These are phyloP conservation scores for Hansenula sp. DNA, from an alignment of 1,139 yeast genomes.

Conservation along the genomic window DNA sequence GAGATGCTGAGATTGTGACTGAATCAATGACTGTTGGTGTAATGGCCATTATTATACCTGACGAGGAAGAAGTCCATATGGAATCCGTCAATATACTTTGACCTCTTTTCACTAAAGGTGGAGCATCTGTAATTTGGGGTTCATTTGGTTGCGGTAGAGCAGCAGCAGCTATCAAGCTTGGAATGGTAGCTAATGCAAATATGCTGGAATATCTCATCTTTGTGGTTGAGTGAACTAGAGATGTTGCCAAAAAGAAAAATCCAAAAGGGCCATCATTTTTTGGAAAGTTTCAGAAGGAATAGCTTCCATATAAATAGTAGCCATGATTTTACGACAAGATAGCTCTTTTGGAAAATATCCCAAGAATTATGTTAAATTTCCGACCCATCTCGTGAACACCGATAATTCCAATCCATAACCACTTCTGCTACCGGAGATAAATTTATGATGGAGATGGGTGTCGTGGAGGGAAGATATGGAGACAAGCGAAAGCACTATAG, in stretches of 20 bases:
- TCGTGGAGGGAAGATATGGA: too few relatives aligned
- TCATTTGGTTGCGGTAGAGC: constrained; percentile 17
- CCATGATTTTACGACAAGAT: too few relatives aligned
- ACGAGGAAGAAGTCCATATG: constrained; percentile 34
- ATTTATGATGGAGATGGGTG: background rate
- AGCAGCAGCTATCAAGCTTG: constrained; percentile 18
- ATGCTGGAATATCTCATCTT: background rate
- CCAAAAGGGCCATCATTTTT: too few relatives aligned
- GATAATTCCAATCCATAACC: background rate
- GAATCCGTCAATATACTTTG: constrained; percentile 26
- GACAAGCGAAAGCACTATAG: too few relatives aligned
- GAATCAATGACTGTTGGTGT: constrained; percentile 38
- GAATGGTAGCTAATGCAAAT: constrained; percentile 7
- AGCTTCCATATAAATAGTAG: too few relatives aligned
- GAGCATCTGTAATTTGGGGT: constrained; percentile 19
- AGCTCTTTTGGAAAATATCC: too few relatives aligned
- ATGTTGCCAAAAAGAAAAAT: too few relatives aligned
- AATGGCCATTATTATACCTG: constrained; percentile 25
- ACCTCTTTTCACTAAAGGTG: constrained; percentile 24
- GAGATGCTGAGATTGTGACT: constrained; percentile 36
- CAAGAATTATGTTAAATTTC: too few relatives aligned
- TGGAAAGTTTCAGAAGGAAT: too few relatives aligned
- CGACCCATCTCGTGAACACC: background rate
- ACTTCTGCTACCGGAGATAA: background rate
- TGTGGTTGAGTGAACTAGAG: too few relatives aligned